Evolutionary conservation across 2,329 filamentous ascomycete species (phyloP), one percentile per base, ranked within the genome.

Genomic region (Plenodomus tracheiphilus): DNA sequence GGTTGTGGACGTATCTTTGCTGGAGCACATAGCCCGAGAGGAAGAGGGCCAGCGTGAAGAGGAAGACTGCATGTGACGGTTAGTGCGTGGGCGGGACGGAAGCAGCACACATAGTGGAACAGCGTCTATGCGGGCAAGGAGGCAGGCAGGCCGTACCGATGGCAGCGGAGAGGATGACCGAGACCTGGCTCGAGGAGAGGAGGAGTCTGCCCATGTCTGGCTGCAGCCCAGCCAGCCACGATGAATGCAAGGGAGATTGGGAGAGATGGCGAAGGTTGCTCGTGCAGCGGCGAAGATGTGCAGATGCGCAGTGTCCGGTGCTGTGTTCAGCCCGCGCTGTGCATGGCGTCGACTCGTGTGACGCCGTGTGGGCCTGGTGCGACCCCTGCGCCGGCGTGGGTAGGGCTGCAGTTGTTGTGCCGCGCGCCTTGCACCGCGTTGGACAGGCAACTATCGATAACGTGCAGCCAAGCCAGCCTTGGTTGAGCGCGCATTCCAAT

Each of bases 21-120:
- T 97, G 92, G 44, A 96, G 81, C 2, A 86, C 82, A 71, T 95
- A 96, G 64, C 92, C 92, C 43, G 89, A 91, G 25, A 96, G 79
- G 71, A 97, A 97, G 20, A 97, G 84, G 4, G 91, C 83, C 32
- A 86, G 72, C 2, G 91, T 96, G 73, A 90, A 96, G 20, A 89
- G 70, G 55, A 89, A 76, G 50, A 96, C 88, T 74, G 53, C 6
- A 9, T 3, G 32, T 21, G 19, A 7, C 13, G 19, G 35, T 53
- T 16, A 46, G 35, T 16, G 21, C 19, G 16, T n/a, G n/a, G n/a
- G n/a, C n/a, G n/a, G n/a, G n/a, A n/a, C n/a, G n/a, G n/a, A n/a
- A n/a, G n/a, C n/a, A n/a, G n/a, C n/a, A n/a, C n/a, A n/a, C n/a
- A n/a, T n/a, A n/a, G n/a, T n/a, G n/a, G n/a, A n/a, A n/a, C n/a